These are phyloP conservation scores for Rhodotorula sp. DNA, from an alignment of 1,284 basidiomycete species.

Conservation along the genomic window DNA sequence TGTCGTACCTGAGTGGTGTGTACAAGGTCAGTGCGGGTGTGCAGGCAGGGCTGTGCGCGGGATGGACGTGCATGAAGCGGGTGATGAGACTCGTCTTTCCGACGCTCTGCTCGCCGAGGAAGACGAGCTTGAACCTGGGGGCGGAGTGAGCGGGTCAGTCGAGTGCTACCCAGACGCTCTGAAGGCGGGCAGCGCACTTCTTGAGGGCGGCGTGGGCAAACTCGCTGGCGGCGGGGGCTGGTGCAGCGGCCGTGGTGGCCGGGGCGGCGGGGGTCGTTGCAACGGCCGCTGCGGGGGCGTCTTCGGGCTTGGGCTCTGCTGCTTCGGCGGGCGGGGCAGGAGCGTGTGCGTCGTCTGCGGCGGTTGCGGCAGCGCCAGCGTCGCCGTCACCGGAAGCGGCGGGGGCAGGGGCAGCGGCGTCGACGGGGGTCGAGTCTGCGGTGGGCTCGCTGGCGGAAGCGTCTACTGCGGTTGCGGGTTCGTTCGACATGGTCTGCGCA, in stretches of 20 bases:
- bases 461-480: slow-evolving; percentile 24
- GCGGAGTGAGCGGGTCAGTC: background rate
- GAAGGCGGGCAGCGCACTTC: slow-evolving; percentile 16
- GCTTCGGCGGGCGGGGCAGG: slow-evolving; percentile 4
- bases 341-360: background rate
- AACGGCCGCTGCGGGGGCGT: slow-evolving; percentile 13
- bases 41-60: background rate
- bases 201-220: slow-evolving; percentile 43
- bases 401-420: slow-evolving; percentile 4
- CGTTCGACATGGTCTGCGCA: slow-evolving; percentile 12
- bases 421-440: slow-evolving; percentile 1
- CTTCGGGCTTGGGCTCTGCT: background rate
- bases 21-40: background rate
- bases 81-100: slow-evolving; percentile 97
- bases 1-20: slow-evolving; percentile 80
- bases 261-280: slow-evolving; percentile 12
- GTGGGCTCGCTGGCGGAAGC: slow-evolving; percentile 22
- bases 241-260: slow-evolving; percentile 7
- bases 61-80: slow-evolving; percentile 60
- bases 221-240: slow-evolving; percentile 24
- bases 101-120: slow-evolving; percentile 69
- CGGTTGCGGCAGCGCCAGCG: background rate
- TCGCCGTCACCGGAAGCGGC: slow-evolving; percentile 10
- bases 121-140: slow-evolving; percentile 88
- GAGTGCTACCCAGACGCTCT: rapidly evolving